Evolutionary conservation across 1,284 basidiomycete genomes (phyloP).

Genomic region (Schizopora paradoxa): DNA sequence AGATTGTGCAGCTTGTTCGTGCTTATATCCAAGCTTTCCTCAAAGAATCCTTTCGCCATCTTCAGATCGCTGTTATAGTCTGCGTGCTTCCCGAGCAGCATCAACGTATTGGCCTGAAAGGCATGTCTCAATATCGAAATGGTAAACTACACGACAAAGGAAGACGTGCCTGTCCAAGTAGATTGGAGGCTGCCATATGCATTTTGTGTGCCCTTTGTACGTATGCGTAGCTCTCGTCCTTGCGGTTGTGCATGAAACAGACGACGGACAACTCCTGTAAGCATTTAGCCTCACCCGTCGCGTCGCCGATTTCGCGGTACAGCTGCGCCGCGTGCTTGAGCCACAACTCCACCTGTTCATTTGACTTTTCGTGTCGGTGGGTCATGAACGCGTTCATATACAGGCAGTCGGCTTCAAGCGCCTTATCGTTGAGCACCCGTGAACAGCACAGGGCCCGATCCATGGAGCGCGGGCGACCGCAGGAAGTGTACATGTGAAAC

Average conservation of each 20-base stretch:
- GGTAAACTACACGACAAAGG: not conserved
- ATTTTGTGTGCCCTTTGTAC: not conserved
- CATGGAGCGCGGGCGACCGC: conserved; percentile 2
- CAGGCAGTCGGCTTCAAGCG: conserved; percentile 6
- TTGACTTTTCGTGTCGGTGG: not conserved
- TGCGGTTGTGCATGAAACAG: not conserved
- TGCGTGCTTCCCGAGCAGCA: not conserved
- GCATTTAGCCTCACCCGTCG: conserved; percentile 4
- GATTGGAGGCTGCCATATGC: too few species aligned
- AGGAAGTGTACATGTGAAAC: conserved; percentile 1
- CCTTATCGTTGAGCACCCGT: not conserved
- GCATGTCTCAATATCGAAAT: not conserved
- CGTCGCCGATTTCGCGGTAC: conserved; percentile 3
- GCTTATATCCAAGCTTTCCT: not conserved
- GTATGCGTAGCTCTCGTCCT: not conserved
- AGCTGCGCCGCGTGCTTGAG: not conserved
- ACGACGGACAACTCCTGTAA: not conserved
- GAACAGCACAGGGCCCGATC: not conserved
- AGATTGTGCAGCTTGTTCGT: not conserved
- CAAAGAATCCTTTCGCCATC: not conserved
- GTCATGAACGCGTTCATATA: not conserved
- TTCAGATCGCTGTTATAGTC: not conserved
- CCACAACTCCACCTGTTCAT: not conserved
- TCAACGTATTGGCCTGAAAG: not conserved
- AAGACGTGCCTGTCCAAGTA: not conserved